Percentiles rank a stretch among this genome's conserved stretches.
Conservation (phyloP, 768 basidiomycete species). For the Cytidiella melzeri region DNA sequence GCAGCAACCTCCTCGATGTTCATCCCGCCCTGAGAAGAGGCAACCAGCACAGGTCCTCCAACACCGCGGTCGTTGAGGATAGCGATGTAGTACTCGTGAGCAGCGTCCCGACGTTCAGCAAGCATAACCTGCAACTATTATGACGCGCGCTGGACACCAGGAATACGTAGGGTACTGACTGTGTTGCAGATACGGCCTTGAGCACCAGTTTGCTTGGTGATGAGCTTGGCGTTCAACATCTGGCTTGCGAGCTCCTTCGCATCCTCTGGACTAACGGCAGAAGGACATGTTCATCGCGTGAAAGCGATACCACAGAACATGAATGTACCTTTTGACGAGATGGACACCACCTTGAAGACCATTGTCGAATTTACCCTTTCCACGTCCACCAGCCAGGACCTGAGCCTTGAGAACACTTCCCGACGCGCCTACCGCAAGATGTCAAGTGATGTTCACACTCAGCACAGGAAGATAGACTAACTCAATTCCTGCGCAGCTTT, state of each 20-base stretch:
- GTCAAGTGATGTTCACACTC: background rate
- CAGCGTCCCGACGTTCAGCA: conserved; percentile 87
- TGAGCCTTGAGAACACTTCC: conserved; percentile 97
- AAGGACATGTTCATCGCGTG: background rate
- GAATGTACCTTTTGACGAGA: conserved; percentile 73
- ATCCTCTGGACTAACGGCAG: conserved; percentile 66
- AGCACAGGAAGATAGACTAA: conserved; percentile 27
- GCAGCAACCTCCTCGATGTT: conserved; percentile 99
- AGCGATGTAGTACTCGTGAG: conserved; percentile 97
- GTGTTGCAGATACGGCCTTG: conserved; percentile 92
- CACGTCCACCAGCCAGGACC: conserved; percentile 96
- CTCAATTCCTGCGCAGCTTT: conserved; percentile 87
- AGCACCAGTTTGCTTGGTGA: conserved; percentile 98
- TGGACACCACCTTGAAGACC: conserved; percentile 98
- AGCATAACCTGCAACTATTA: conserved; percentile 78
- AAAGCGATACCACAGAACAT: background rate
- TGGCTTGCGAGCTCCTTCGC: conserved; percentile 81
- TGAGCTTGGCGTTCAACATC: conserved; percentile 93
- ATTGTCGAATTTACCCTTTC: conserved; percentile 94
- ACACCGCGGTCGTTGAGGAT: conserved; percentile 90
- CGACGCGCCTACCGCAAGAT: conserved; percentile 45
- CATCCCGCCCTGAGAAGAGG: conserved; percentile 96
- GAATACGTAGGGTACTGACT: conserved; percentile 35
- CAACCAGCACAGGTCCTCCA: conserved; percentile 88
- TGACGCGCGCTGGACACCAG: background rate